A percentile compares a stretch with the other conserved stretches of the same genome.
These are phyloP conservation scores for Aspergillus pseudoviridinutans DNA, from an alignment of 2,329 filamentous ascomycete genomes.

Conservation along the genomic window DNA sequence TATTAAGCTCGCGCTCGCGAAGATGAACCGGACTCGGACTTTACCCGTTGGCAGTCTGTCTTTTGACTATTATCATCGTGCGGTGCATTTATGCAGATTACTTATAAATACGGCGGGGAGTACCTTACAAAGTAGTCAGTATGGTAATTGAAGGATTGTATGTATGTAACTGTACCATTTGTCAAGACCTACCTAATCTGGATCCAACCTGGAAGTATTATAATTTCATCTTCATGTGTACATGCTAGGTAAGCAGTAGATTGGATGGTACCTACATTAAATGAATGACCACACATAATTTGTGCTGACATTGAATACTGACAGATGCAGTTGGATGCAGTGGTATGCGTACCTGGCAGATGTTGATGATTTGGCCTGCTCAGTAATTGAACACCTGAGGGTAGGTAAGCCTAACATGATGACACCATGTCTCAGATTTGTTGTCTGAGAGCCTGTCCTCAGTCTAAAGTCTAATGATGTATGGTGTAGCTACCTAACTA, in stretches of 20 bases:
- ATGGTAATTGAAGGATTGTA: background rate
- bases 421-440: background rate
- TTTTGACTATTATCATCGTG: background rate
- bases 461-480: too few relatives aligned
- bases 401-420: constrained; percentile 12
- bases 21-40: background rate
- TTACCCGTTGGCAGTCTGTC: background rate
- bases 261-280: background rate
- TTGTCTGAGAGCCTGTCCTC: background rate
- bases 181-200: background rate
- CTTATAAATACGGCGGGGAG: background rate
- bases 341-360: constrained; percentile 17
- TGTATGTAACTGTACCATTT: background rate
- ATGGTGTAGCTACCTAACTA: too few relatives aligned
- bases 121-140: background rate
- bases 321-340: constrained; percentile 8
- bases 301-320: background rate
- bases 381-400: background rate
- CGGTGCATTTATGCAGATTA: background rate
- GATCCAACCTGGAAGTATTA: too few relatives aligned
- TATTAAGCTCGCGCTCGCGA: background rate
- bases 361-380: constrained; percentile 12
- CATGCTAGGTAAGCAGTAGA: background rate
- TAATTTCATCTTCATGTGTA: background rate
- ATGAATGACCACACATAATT: background rate